These are phyloP conservation scores for Melocanna baccifera DNA, from an alignment of 176 grass and related monocot genomes.

Conservation along the genomic window DNA sequence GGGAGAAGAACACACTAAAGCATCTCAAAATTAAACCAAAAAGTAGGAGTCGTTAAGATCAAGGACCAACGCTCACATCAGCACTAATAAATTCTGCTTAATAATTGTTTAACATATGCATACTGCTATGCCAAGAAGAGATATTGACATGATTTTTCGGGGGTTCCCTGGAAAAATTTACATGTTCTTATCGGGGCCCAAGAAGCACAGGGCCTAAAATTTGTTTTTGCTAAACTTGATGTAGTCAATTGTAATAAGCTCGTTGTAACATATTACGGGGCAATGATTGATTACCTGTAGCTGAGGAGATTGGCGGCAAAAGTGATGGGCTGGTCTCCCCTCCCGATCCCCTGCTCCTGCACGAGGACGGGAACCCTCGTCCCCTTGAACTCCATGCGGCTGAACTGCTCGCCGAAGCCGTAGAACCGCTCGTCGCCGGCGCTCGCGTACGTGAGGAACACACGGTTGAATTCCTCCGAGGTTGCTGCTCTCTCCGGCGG, in stretches of 20 bases:
- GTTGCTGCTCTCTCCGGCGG: not conserved
- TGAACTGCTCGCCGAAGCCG: slow-evolving; percentile 97
- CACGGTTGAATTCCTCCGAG: slow-evolving; percentile 55
- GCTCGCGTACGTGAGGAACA: slow-evolving; percentile 72
- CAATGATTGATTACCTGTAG: slow-evolving; percentile 47
- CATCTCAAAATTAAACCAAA: not conserved
- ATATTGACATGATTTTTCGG: not conserved
- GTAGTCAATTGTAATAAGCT: not conserved
- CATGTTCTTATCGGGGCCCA: no score
- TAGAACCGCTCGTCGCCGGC: slow-evolving; percentile 65
- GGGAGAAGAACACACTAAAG: not conserved
- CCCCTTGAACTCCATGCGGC: slow-evolving; percentile 86
- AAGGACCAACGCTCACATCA: not conserved
- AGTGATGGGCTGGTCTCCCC: slow-evolving; percentile 95
- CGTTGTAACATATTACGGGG: not conserved
- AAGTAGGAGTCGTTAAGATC: not conserved
- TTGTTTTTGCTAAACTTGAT: not conserved
- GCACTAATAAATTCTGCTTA: not conserved
- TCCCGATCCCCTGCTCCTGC: slow-evolving; percentile 94
- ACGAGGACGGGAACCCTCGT: slow-evolving; percentile 73
- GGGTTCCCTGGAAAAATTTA: no score
- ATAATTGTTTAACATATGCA: not conserved
- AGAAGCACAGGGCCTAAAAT: not conserved
- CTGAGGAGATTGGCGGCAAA: slow-evolving; percentile 87
- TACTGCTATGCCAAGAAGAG: not conserved